These are phyloP conservation scores for Hypoxylon subgilvum DNA, from an alignment of 495 filamentous ascomycete species.

Conservation along the genomic window DNA sequence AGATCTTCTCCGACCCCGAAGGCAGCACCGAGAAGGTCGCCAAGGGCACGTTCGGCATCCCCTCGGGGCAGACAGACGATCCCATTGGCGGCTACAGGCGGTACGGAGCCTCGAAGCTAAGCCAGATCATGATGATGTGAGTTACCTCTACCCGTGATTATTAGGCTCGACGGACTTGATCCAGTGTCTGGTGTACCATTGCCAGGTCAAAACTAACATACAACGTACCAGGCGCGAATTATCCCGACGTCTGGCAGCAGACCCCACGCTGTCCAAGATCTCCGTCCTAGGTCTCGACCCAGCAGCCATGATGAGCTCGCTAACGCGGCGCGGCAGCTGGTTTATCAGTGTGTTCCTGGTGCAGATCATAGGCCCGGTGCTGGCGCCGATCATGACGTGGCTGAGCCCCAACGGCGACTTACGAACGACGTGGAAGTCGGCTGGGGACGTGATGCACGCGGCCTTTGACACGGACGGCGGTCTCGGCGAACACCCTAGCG, in stretches of 20 bases:
- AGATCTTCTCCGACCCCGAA: slow-evolving; percentile 38
- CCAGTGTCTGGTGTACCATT: too few relatives aligned
- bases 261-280: slow-evolving; percentile 43
- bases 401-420: slow-evolving; percentile 39
- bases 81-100: slow-evolving; percentile 40
- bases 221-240: slow-evolving; percentile 46
- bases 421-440: slow-evolving; percentile 53
- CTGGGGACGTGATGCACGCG: slow-evolving; percentile 48
- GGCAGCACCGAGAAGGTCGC: slow-evolving; percentile 40
- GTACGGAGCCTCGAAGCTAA: slow-evolving; percentile 49
- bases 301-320: slow-evolving; percentile 42
- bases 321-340: slow-evolving; percentile 35
- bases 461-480: slow-evolving; percentile 40
- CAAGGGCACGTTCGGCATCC: slow-evolving; percentile 44
- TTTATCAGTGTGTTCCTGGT: slow-evolving; percentile 19
- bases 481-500: slow-evolving; percentile 41
- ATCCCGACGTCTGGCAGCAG: slow-evolving; percentile 39
- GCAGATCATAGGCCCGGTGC: slow-evolving; percentile 11
- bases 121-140: slow-evolving; percentile 50
- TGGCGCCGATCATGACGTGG: slow-evolving; percentile 27
- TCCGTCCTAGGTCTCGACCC: slow-evolving; percentile 44
- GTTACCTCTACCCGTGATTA: slow-evolving; percentile 5
- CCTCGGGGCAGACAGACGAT: slow-evolving; percentile 26
- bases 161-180: too few relatives aligned
- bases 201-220: slow-evolving; percentile 3